Conservation (phyloP, 192 early-diverging fungal genomes). For the Oehlia diaphana region DNA sequence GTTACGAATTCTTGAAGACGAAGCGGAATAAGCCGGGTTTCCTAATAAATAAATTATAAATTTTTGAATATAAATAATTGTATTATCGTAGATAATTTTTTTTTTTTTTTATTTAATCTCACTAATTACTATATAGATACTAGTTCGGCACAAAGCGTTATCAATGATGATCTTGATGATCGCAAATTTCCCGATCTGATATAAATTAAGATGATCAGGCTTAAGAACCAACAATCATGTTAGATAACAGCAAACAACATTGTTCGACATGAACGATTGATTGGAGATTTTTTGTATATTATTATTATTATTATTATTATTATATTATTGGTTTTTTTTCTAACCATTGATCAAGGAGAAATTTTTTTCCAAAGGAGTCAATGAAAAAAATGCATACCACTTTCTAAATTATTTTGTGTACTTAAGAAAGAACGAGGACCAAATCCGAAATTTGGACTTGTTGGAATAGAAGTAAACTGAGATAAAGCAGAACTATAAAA, state of each 20-base stretch:
- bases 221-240: neutral
- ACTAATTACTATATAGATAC: neutral
- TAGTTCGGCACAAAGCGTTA: neutral
- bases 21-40: constrained; percentile 40
- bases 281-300: no score
- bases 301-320: no score
- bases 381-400: constrained; percentile 6
- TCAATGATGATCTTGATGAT: neutral
- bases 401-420: constrained; percentile 6
- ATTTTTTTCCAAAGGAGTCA: neutral
- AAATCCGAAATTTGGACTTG: constrained; percentile 2
- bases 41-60: neutral
- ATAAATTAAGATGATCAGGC: neutral
- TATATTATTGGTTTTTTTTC: no score
- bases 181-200: constrained; percentile 5
- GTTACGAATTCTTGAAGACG: constrained; percentile 40
- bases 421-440: constrained; percentile 17
- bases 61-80: neutral
- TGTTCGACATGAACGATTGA: neutral
- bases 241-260: neutral
- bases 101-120: neutral
- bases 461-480: constrained; percentile 5
- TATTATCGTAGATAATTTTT: neutral
- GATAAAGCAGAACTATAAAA: neutral
- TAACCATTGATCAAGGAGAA: neutral